Evolutionary conservation across 2,329 filamentous ascomycete genomes (phyloP).

Genomic region (Neopestalotiopsis sp.): DNA sequence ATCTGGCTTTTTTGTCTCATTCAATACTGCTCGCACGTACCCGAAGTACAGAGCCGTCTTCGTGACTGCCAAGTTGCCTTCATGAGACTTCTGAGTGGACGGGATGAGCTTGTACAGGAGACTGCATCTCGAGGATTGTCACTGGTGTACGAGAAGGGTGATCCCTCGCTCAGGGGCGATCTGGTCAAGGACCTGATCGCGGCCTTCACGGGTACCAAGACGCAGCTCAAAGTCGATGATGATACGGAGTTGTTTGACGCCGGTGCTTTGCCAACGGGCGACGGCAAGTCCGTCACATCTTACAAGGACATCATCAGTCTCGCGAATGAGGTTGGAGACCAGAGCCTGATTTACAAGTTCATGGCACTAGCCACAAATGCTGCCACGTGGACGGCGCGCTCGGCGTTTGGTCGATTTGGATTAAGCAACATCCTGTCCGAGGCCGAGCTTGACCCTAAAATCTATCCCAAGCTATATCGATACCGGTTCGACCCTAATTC

Average conservation of each 20-base stretch:
- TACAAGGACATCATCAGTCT: conserved; percentile 97
- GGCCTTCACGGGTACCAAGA: conserved; percentile 80
- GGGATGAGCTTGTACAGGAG: conserved; percentile 95
- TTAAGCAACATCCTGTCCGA: conserved; percentile 91
- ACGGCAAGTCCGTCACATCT: conserved; percentile 87
- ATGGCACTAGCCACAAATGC: conserved; percentile 97
- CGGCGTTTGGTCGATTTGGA: conserved; percentile 92
- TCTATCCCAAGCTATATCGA: conserved; percentile 93
- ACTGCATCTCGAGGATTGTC: conserved; percentile 89
- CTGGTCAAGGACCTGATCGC: conserved; percentile 87
- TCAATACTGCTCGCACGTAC: conserved; percentile 84
- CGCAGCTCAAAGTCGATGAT: conserved; percentile 80
- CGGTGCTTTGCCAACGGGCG: conserved; percentile 86
- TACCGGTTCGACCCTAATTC: conserved; percentile 95
- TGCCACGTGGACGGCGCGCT: conserved; percentile 95
- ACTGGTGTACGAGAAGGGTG: conserved; percentile 93
- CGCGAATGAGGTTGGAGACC: conserved; percentile 95
- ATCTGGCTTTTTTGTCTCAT: conserved; percentile 95
- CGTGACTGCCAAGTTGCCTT: conserved; percentile 85
- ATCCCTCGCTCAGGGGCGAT: conserved; percentile 77
- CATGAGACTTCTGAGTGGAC: conserved; percentile 82
- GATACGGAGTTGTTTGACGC: conserved; percentile 95
- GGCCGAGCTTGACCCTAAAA: conserved; percentile 85
- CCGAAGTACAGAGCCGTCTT: conserved; percentile 74
- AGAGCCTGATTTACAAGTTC: conserved; percentile 95